phyloP scores from a whole-genome alignment of 371 early-diverging fungal genomes.

The Coemansia sp. region DNA sequence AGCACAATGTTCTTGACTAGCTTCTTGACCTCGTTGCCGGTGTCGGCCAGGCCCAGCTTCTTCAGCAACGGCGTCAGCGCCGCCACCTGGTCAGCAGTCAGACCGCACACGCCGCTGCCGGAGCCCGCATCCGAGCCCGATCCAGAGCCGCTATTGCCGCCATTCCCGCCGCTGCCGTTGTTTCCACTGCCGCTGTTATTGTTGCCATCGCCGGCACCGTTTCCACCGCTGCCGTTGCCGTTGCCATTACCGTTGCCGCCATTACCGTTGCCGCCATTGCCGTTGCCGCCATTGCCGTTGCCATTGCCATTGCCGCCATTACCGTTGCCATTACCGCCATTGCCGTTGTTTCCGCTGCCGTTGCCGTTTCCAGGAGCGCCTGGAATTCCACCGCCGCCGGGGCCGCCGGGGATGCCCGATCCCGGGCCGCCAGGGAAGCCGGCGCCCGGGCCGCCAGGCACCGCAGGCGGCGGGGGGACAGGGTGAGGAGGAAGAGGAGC shows the following conservation, averaged over 20 bases:
- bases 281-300: neutral
- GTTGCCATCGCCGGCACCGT: neutral
- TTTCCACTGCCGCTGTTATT: neutral
- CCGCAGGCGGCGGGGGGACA: neutral
- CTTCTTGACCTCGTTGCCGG: constrained; percentile 43
- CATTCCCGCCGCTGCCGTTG: neutral
- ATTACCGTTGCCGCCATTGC: neutral
- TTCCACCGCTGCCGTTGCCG: constrained; percentile 5
- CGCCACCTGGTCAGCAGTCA: constrained; percentile 20
- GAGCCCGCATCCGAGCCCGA: constrained; percentile 10
- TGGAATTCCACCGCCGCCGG: constrained; percentile 21
- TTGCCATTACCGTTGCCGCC: constrained; percentile 7
- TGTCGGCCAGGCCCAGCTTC: constrained; percentile 38
- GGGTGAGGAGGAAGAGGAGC: constrained; percentile 6
- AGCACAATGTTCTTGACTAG: constrained; percentile 40
- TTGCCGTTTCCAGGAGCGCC: constrained; percentile 15
- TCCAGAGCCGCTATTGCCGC: constrained; percentile 2
- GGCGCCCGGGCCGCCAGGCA: constrained; percentile 9
- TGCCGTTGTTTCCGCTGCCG: constrained; percentile 5
- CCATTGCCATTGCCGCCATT: constrained; percentile 7
- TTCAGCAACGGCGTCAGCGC: constrained; percentile 42
- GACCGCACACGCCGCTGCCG: constrained; percentile 26
- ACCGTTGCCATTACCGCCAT: neutral
- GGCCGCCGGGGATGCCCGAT: neutral
- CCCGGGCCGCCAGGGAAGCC: constrained; percentile 10